Percentiles rank a stretch among this genome's conserved stretches.
These are phyloP conservation scores for Sugiyamaella japonica DNA, from an alignment of 1,139 yeast species.

Conservation along the genomic window DNA sequence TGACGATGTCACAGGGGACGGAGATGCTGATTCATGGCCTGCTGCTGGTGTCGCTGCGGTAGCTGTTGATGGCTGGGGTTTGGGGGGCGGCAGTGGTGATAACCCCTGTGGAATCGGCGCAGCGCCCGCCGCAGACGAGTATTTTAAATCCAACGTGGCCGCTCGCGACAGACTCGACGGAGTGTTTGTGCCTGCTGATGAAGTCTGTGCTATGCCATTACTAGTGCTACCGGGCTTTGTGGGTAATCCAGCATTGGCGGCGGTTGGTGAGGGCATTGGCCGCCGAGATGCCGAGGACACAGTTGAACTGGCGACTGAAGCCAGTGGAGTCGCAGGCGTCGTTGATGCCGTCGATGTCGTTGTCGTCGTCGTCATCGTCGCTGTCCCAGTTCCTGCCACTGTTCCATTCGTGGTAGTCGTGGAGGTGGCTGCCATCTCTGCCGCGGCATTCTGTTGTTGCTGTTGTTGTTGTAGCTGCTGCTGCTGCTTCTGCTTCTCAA, in stretches of 20 bases:
- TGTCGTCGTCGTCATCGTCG: too few species aligned
- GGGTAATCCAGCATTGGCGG: not conserved
- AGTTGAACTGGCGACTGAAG: too few species aligned
- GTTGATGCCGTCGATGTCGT: too few species aligned
- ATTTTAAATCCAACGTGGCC: slow-evolving; percentile 62
- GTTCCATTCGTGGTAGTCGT: slow-evolving; percentile 29
- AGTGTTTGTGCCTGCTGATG: too few species aligned
- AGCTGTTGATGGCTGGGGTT: slow-evolving; percentile 12
- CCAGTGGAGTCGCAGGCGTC: too few species aligned
- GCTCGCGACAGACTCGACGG: slow-evolving; percentile 72
- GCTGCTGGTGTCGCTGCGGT: slow-evolving; percentile 2
- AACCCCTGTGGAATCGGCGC: slow-evolving; percentile 33
- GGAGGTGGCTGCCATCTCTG: slow-evolving; percentile 25
- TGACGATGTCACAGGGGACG: slow-evolving; percentile 21
- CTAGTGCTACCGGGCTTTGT: slow-evolving; percentile 2
- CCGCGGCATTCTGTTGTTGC: too few species aligned
- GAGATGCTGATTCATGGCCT: slow-evolving; percentile 24
- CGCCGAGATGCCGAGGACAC: slow-evolving; percentile 19
- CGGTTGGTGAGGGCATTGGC: slow-evolving; percentile 17
- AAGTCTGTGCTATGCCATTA: not conserved
- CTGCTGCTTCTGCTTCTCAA: slow-evolving; percentile 18
- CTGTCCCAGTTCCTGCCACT: too few species aligned
- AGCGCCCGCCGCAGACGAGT: slow-evolving; percentile 72
- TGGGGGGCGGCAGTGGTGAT: slow-evolving; percentile 37
- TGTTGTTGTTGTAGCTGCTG: too few species aligned